Conservation (phyloP, 352 stramenopile species). For the Phytopythium boreale region DNA sequence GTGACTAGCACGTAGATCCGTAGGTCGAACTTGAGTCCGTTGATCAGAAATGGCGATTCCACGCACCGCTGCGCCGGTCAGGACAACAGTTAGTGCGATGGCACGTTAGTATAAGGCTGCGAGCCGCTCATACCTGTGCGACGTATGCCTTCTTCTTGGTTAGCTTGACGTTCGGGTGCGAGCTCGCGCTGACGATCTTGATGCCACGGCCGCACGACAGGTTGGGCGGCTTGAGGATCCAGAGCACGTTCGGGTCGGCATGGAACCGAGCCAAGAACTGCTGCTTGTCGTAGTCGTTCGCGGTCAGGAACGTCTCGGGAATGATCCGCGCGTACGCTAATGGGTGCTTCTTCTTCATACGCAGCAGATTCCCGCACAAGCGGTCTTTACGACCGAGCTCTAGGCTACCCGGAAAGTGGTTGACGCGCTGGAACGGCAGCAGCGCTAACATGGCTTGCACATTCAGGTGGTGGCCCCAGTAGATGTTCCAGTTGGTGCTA, state of each 20-base stretch:
- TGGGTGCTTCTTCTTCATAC: conserved; percentile 61
- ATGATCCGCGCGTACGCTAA: conserved; percentile 47
- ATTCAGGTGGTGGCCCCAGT: conserved; percentile 73
- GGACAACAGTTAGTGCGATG: not conserved
- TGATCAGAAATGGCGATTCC: conserved; percentile 78
- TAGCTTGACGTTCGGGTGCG: conserved; percentile 38
- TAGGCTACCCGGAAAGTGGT: conserved; percentile 78
- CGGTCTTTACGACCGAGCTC: conserved; percentile 76
- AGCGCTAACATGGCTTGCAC: conserved; percentile 34
- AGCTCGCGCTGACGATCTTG: conserved; percentile 55
- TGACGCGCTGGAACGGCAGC: conserved; percentile 54
- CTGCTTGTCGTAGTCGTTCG: conserved; percentile 63
- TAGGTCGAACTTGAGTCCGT: conserved; percentile 91
- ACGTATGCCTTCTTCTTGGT: conserved; percentile 76
- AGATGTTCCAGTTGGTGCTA: conserved; percentile 55
- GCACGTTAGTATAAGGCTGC: not conserved
- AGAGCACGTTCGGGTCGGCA: conserved; percentile 45
- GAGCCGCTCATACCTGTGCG: conserved; percentile 32
- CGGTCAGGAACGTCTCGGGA: conserved; percentile 71
- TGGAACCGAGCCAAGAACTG: conserved; percentile 54
- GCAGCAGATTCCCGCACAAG: conserved; percentile 55
- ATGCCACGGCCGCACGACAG: conserved; percentile 76
- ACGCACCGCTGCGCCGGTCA: conserved; percentile 66
- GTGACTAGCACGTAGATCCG: conserved; percentile 90
- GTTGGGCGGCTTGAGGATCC: conserved; percentile 81